Evolutionary conservation across 2,329 filamentous ascomycete species (phyloP).

Genomic region (Ceratocystis cacaofunesta): DNA sequence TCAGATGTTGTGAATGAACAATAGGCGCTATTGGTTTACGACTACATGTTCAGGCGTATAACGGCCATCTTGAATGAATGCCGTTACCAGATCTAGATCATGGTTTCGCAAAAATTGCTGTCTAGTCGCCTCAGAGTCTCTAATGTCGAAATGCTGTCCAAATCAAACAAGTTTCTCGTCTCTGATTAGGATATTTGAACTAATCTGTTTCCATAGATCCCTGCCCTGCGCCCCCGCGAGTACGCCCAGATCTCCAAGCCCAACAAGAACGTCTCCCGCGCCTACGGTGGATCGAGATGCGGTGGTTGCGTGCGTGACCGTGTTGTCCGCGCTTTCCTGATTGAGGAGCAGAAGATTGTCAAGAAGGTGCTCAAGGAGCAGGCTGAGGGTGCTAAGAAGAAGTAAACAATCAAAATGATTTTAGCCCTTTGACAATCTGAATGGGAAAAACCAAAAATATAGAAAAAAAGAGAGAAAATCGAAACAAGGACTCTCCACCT

Average conservation of each 20-base stretch:
- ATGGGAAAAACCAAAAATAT: constrained; percentile 11
- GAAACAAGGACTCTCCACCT: constrained; percentile 11
- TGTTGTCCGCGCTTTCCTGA: constrained; percentile 94
- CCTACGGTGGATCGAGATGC: constrained; percentile 97
- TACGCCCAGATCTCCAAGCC: constrained; percentile 94
- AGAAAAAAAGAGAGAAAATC: constrained; percentile 16
- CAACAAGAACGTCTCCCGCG: constrained; percentile 98
- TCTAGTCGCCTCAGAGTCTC: not conserved
- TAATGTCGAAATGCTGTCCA: not conserved
- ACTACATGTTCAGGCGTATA: not conserved
- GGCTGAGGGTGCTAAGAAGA: constrained; percentile 56
- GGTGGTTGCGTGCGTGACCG: constrained; percentile 97
- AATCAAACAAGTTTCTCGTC: not conserved
- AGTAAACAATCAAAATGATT: constrained; percentile 39
- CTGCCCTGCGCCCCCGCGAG: constrained; percentile 94
- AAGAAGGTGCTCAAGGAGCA: constrained; percentile 99
- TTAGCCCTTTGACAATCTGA: constrained; percentile 10
- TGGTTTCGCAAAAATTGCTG: not conserved
- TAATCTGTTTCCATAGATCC: constrained; percentile 43
- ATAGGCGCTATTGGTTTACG: too few relatives aligned
- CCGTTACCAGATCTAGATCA: not conserved
- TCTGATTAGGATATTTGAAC: not conserved
- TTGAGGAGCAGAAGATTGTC: constrained; percentile 99
- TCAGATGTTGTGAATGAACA: too few relatives aligned
- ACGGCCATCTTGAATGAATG: not conserved